A percentile compares a stretch with the other conserved stretches of the same genome.
Evolutionary conservation across 306 rosid genomes (phyloP).

Genomic region (Cucumis hystrix): DNA sequence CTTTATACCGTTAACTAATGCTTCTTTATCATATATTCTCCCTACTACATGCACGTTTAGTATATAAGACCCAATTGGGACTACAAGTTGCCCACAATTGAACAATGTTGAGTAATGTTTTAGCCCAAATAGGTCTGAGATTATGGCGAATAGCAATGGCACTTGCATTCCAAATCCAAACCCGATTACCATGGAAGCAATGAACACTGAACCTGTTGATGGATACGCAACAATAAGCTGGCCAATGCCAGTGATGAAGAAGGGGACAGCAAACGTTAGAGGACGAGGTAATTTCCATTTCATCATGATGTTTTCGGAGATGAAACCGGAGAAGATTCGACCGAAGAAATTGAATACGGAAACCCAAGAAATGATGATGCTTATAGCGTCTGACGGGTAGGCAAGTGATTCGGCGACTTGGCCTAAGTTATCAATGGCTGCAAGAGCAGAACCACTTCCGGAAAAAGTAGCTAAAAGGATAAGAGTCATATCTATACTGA

Average conservation of each 20-base stretch:
- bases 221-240: not conserved
- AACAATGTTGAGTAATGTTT: not conserved
- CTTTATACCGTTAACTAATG: not conserved
- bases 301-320: not conserved
- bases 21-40: slow-evolving; percentile 6
- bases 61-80: not conserved
- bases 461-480: not conserved
- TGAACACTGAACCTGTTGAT: not conserved
- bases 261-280: not conserved
- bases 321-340: not conserved
- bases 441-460: not conserved
- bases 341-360: not conserved
- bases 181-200: slow-evolving; percentile 8
- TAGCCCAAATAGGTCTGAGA: not conserved
- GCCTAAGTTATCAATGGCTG: not conserved
- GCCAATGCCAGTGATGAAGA: not conserved
- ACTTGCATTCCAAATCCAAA: slow-evolving; percentile 8
- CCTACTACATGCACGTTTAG: not conserved
- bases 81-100: not conserved
- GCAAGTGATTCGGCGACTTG: not conserved
- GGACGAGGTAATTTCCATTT: not conserved
- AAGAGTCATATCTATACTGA: not conserved
- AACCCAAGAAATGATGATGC: not conserved
- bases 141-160: not conserved
- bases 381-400: not conserved